These are phyloP conservation scores for Escallonia rubra DNA, from an alignment of 129 eudicot genomes.

Conservation along the genomic window DNA sequence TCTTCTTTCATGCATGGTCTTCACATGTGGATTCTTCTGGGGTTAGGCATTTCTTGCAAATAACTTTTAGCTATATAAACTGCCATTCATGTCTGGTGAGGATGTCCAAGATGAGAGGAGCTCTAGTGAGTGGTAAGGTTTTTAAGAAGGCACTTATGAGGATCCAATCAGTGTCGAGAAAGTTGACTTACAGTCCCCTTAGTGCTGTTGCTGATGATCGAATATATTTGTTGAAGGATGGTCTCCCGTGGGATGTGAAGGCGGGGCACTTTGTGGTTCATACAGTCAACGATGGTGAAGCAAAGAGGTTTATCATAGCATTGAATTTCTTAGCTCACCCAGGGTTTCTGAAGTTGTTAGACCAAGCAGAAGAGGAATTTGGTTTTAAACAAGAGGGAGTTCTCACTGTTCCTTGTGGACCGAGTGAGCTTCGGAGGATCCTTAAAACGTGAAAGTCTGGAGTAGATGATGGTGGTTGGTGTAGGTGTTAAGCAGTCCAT, in stretches of 20 bases:
- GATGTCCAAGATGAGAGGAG: background rate
- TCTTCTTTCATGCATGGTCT: background rate
- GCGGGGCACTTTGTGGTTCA: constrained; percentile 17
- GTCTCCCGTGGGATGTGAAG: constrained; percentile 9
- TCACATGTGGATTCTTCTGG: too few relatives aligned
- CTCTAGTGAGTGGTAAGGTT: background rate
- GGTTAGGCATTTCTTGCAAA: too few relatives aligned
- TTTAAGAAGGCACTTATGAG: background rate
- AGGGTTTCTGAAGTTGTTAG: constrained; percentile 1
- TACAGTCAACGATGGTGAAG: constrained; percentile 1
- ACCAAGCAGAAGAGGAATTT: constrained; percentile 7
- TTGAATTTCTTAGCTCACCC: background rate
- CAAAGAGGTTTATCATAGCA: constrained; percentile 3
- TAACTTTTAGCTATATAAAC: too few relatives aligned
- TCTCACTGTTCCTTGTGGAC: constrained; percentile 4
- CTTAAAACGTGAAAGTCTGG: background rate
- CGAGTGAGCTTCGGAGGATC: background rate
- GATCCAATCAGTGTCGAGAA: background rate
- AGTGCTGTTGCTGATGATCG: constrained; percentile 1
- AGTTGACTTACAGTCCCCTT: background rate
- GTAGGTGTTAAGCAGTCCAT: too few relatives aligned
- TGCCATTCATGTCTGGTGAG: too few relatives aligned
- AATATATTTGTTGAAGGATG: background rate
- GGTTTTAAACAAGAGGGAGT: constrained; percentile 7
- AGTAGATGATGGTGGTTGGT: too few relatives aligned